Evolutionary conservation across 768 basidiomycete genomes (phyloP).

Genomic region (Pleurotus citrinopileatus): DNA sequence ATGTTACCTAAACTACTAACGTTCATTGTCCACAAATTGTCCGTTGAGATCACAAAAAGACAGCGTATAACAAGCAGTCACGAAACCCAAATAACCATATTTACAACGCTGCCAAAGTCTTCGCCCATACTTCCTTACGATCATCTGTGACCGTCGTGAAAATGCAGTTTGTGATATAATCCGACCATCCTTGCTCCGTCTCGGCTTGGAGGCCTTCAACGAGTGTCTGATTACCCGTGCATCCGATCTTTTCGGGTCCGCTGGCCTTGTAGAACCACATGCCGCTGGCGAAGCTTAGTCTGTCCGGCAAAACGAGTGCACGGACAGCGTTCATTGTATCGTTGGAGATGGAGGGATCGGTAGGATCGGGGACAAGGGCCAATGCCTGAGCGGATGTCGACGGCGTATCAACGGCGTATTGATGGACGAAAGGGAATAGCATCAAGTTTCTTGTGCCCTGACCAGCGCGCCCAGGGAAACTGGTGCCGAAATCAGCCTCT

Average conservation of each 20-base stretch:
- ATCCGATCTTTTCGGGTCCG: slow-evolving; percentile 15
- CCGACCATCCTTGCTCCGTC: slow-evolving; percentile 18
- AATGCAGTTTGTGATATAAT: slow-evolving; percentile 20
- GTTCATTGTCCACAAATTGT: too few relatives aligned
- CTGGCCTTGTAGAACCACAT: slow-evolving; percentile 23
- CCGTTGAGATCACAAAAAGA: too few relatives aligned
- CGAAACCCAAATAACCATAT: too few relatives aligned
- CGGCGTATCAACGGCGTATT: slow-evolving; percentile 22
- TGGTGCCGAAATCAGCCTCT: too few relatives aligned
- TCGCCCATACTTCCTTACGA: slow-evolving; percentile 14
- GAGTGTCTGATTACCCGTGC: slow-evolving; percentile 15
- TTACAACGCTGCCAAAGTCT: slow-evolving; percentile 15
- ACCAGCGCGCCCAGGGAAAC: slow-evolving; percentile 17
- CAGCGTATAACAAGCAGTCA: too few relatives aligned
- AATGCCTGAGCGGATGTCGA: slow-evolving; percentile 14
- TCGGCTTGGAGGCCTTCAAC: slow-evolving; percentile 17
- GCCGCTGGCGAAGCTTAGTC: slow-evolving; percentile 20
- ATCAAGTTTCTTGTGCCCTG: slow-evolving; percentile 23
- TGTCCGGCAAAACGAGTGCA: slow-evolving; percentile 18
- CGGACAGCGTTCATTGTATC: slow-evolving; percentile 18
- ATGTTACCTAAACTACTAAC: too few relatives aligned
- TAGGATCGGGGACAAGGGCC: slow-evolving; percentile 13
- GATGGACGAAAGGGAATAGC: slow-evolving; percentile 21
- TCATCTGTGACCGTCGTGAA: slow-evolving; percentile 18
- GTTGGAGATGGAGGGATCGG: slow-evolving; percentile 3